A percentile compares a stretch with the other conserved stretches of the same genome.
phyloP scores from a whole-genome alignment of 2,329 filamentous ascomycete genomes.

The Amphichorda felina region DNA sequence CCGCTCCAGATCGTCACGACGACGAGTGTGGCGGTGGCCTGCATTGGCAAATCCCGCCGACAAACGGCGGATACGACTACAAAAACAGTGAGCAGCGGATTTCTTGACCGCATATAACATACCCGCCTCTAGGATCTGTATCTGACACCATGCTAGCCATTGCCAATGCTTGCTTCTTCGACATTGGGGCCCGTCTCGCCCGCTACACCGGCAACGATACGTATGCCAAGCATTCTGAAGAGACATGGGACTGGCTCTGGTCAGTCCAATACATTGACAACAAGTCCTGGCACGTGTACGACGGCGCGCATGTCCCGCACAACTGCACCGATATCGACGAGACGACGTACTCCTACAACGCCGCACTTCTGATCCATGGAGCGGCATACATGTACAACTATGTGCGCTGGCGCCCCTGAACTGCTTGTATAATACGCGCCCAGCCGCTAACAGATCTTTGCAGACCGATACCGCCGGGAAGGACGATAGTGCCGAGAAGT shows the following conservation, averaged over 20 bases:
- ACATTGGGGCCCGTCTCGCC: constrained; percentile 56
- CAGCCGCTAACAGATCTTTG: background rate
- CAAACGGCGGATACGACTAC: constrained; percentile 67
- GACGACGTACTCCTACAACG: constrained; percentile 56
- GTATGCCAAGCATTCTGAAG: constrained; percentile 50
- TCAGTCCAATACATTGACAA: constrained; percentile 45
- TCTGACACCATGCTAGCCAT: constrained; percentile 30
- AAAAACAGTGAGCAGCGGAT: constrained; percentile 59
- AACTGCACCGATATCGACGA: constrained; percentile 51
- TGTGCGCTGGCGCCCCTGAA: constrained; percentile 17
- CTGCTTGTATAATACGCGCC: background rate
- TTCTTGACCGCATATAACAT: constrained; percentile 12
- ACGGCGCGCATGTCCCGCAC: constrained; percentile 44
- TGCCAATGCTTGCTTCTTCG: constrained; percentile 53
- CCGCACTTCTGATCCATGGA: constrained; percentile 49
- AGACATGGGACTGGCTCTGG: constrained; percentile 50
- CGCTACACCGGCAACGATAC: constrained; percentile 56
- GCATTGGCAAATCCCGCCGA: constrained; percentile 65
- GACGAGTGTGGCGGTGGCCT: constrained; percentile 47
- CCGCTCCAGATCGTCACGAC: constrained; percentile 51
- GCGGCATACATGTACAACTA: constrained; percentile 46
- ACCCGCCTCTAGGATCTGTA: background rate
- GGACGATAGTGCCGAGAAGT: no score
- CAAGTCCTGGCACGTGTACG: constrained; percentile 48
- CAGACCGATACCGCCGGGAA: constrained; percentile 8